These are phyloP conservation scores for Asterophora parasitica DNA, from an alignment of 768 basidiomycete genomes.

Conservation along the genomic window DNA sequence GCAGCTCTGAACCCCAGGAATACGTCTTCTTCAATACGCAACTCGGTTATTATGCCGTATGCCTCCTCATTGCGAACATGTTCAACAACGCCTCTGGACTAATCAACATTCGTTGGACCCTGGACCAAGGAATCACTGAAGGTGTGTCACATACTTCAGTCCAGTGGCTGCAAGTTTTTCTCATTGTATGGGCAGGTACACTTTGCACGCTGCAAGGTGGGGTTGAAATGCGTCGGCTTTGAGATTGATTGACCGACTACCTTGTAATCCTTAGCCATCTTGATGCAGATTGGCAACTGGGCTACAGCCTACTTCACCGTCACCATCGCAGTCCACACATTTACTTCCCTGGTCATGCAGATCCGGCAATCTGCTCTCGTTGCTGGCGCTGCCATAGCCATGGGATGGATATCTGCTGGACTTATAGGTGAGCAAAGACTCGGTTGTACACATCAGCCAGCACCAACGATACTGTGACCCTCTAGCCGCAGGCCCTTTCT, in stretches of 20 bases:
- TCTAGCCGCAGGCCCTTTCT: constrained; percentile 33
- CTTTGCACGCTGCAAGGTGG: constrained; percentile 61
- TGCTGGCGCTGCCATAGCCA: constrained; percentile 33
- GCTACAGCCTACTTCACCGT: constrained; percentile 61
- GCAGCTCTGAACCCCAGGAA: constrained; percentile 32
- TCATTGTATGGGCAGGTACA: constrained; percentile 22
- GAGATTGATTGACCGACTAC: background rate
- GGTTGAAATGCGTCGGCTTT: background rate
- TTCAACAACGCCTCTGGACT: constrained; percentile 49
- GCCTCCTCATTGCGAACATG: constrained; percentile 56
- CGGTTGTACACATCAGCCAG: background rate
- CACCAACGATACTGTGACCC: background rate
- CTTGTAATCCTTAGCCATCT: constrained; percentile 31
- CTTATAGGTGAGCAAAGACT: constrained; percentile 36
- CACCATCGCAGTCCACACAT: constrained; percentile 62
- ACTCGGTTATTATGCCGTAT: constrained; percentile 63
- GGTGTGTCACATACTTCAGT: constrained; percentile 31
- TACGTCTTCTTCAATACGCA: constrained; percentile 68
- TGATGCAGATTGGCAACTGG: constrained; percentile 62
- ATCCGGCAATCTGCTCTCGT: constrained; percentile 47
- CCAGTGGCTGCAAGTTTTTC: background rate
- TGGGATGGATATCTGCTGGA: constrained; percentile 53
- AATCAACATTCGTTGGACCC: constrained; percentile 48
- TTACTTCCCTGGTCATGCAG: constrained; percentile 59
- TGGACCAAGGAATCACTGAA: constrained; percentile 36